phyloP scores from a whole-genome alignment of 768 basidiomycete genomes.

The Rhizopogon sp. region DNA sequence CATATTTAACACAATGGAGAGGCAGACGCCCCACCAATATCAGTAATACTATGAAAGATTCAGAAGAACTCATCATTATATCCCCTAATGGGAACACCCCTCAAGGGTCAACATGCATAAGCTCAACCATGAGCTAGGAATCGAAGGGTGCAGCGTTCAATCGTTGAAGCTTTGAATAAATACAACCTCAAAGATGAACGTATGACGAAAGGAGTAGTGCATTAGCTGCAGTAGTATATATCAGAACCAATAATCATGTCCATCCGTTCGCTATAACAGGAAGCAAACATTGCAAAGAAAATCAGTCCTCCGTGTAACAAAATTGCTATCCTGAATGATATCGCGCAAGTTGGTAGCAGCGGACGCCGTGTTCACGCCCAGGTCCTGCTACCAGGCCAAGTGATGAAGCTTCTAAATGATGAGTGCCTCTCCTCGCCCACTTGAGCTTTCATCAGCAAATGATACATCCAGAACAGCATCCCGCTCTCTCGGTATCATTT shows the following conservation, averaged over 20 bases:
- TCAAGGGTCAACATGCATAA: too few relatives aligned
- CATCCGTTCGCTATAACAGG: background rate
- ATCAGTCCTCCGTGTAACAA: background rate
- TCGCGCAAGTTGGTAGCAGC: background rate
- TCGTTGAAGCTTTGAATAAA: background rate
- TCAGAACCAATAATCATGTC: background rate
- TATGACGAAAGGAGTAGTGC: background rate
- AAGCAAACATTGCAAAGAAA: background rate
- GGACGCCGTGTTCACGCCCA: background rate
- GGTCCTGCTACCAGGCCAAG: background rate
- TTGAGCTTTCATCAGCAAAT: conserved; percentile 31
- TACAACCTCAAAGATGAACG: background rate
- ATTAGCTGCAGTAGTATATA: background rate
- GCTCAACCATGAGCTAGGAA: too few relatives aligned
- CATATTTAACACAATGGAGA: too few relatives aligned
- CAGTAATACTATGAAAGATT: too few relatives aligned
- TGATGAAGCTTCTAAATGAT: background rate
- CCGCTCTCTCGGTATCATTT: conserved; percentile 18
- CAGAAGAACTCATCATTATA: too few relatives aligned
- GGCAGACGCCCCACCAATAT: too few relatives aligned
- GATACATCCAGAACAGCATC: conserved; percentile 35
- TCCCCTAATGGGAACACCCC: too few relatives aligned
- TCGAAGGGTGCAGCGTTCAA: too few relatives aligned
- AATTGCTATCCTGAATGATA: background rate
- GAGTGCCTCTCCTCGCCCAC: background rate